These are phyloP conservation scores for Dictyophora rubrovolvata DNA, from an alignment of 768 basidiomycete genomes.

Conservation along the genomic window DNA sequence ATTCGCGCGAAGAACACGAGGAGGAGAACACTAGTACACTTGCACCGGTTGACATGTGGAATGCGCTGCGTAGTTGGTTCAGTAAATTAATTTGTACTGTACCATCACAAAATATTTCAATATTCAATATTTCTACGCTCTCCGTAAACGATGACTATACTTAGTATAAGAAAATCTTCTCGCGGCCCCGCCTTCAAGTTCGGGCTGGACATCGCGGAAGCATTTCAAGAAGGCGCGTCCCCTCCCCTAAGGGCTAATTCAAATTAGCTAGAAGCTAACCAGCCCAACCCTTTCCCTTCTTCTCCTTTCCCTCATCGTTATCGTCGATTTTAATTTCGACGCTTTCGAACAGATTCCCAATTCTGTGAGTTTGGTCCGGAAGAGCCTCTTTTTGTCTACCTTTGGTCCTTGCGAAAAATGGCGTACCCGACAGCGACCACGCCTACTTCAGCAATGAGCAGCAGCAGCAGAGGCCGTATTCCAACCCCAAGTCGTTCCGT, in stretches of 20 bases:
- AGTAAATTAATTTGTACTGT: background rate
- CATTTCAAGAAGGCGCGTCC: background rate
- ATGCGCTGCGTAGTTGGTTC: background rate
- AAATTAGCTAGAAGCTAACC: background rate
- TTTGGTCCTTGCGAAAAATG: constrained; percentile 6
- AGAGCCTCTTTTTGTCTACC: background rate
- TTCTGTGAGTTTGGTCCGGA: background rate
- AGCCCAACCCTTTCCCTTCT: background rate
- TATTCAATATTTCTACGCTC: too few relatives aligned
- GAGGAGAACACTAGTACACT: background rate
- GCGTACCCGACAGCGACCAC: background rate
- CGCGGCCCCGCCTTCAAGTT: background rate
- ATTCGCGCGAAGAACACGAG: background rate
- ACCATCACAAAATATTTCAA: background rate
- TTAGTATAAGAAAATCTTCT: too few relatives aligned
- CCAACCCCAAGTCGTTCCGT: constrained; percentile 29
- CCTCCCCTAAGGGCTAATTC: background rate
- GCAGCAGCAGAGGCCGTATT: constrained; percentile 18
- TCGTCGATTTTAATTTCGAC: background rate
- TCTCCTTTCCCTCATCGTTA: background rate
- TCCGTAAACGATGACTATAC: too few relatives aligned
- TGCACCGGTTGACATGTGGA: too few relatives aligned
- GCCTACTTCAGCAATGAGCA: constrained; percentile 1
- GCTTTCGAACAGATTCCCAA: background rate
- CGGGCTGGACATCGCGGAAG: background rate